Evolutionary conservation across 495 filamentous ascomycete species (phyloP), one percentile per base, ranked within the genome.

Genomic region (Penicillium crystallinum): DNA sequence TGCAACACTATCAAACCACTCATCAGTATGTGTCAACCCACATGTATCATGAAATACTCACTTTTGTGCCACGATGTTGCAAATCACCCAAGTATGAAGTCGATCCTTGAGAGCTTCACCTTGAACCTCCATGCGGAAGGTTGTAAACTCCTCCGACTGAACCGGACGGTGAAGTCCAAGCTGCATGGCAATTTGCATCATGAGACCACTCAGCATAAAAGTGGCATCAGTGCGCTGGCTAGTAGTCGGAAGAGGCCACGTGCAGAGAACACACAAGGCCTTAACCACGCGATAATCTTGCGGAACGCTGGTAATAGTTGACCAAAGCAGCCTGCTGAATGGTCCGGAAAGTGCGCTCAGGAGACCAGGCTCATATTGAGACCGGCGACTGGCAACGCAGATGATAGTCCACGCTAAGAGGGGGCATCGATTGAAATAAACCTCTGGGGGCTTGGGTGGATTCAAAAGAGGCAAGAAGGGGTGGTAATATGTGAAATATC

Each of bases 171-270:
- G 91, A 46, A 97, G 76, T 12, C 91, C 91, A 48, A 92, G 82
- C 47, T 92, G 89, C 69, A 91, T 91, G 12, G 91, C 91, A 56
- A 91, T 84, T 63, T 95, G 90, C 87, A 95, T 95, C 90, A 96
- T 91, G 40, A 93, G 76, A 8, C 91, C 91, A 56, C 87, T 84
- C 11, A 95, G 76, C 72, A 95, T 95, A 59, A 95, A 91, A 0
- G 91, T 96, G 3, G 89, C 87, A 67, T 97, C 91, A 4, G 82
- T 83, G 12, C 87, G 84, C 19, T 90, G 92, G 17, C 86, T 92
- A 46, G 86, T 91, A 6, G 86, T 91, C 1, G 91, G 91, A 10
- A 96, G 71, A 15, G 91, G 91, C 91, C 91, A 97, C 14, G 88
- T 89, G 69, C 91, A 97, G 41, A 97, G 73, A 18, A 97, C 69